Conservation (phyloP, 495 filamentous ascomycete species). For the Podospora anserina region DNA sequence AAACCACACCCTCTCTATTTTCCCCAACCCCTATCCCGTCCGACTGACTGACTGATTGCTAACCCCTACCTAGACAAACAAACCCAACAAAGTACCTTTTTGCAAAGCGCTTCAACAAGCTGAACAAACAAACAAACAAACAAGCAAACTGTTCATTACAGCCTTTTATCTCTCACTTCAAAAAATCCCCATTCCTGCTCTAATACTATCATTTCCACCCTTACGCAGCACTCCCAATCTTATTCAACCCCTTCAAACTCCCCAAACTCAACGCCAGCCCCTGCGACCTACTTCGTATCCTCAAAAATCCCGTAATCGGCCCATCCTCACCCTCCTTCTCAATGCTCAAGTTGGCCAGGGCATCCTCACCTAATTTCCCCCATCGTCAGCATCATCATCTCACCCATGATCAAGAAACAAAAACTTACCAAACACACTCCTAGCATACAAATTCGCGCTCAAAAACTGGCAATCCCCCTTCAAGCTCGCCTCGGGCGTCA, state of each 20-base stretch:
- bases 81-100: not conserved
- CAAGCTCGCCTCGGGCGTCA: conserved; percentile 93
- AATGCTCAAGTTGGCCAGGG: conserved; percentile 94
- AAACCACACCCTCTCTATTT: not conserved
- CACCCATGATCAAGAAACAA: not conserved
- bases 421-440: conserved; percentile 96
- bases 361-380: conserved; percentile 79
- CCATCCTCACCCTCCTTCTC: conserved; percentile 96
- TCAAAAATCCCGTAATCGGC: conserved; percentile 96
- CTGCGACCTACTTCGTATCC: conserved; percentile 96
- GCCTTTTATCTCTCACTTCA: not conserved
- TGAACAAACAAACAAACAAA: not conserved
- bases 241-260: conserved; percentile 91
- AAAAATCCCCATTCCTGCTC: not conserved
- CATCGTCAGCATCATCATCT: not conserved
- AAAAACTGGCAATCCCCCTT: conserved; percentile 98
- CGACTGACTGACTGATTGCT: too few species aligned
- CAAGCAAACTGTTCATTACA: not conserved
- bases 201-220: not conserved
- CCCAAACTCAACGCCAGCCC: conserved; percentile 92
- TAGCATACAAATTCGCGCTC: conserved; percentile 94
- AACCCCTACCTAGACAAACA: too few species aligned
- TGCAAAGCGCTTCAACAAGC: not conserved
- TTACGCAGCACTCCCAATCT: conserved; percentile 57
- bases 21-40: not conserved